Evolutionary conservation across 129 eudicot genomes (phyloP).

Genomic region (Artemisia annua): DNA sequence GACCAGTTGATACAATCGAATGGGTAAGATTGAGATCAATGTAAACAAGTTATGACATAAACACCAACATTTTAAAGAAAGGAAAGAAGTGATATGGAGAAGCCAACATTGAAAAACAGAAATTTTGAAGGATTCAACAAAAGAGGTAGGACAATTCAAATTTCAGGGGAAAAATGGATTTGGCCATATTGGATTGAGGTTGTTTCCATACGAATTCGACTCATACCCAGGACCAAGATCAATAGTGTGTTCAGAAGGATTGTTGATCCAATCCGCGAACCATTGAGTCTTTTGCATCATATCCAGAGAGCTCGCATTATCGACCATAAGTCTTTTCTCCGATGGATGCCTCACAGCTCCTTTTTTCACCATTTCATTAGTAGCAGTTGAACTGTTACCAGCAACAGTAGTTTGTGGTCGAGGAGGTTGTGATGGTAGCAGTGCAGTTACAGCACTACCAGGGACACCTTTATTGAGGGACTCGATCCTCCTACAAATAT

Average conservation of each 20-base stretch:
- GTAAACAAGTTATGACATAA: not conserved
- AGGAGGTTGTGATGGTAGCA: conserved; percentile 4
- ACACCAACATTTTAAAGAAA: not conserved
- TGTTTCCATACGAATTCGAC: conserved; percentile 23
- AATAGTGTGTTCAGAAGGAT: conserved; percentile 31
- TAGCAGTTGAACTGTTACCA: conserved; percentile 6
- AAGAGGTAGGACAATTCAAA: not conserved
- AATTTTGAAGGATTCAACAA: conserved; percentile 7
- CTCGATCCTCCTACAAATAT: conserved; percentile 39
- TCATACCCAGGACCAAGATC: conserved; percentile 37
- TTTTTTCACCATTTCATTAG: conserved; percentile 23
- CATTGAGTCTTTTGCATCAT: conserved; percentile 30
- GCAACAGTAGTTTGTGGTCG: conserved; percentile 9
- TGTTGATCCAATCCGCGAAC: conserved; percentile 41
- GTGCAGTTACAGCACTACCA: not conserved
- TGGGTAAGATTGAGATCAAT: not conserved
- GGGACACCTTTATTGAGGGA: conserved; percentile 23
- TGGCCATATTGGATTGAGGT: conserved; percentile 34
- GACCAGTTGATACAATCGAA: not conserved
- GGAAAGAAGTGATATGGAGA: not conserved
- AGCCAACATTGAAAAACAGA: not conserved
- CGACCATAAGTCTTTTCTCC: conserved; percentile 28
- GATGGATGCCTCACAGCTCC: conserved; percentile 9
- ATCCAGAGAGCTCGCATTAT: conserved; percentile 20
- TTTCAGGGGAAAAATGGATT: conserved; percentile 31